Base-by-base conservation (phyloP, 2,329 filamentous ascomycete genomes). In the Cadophora luteo-olivacea region DNA sequence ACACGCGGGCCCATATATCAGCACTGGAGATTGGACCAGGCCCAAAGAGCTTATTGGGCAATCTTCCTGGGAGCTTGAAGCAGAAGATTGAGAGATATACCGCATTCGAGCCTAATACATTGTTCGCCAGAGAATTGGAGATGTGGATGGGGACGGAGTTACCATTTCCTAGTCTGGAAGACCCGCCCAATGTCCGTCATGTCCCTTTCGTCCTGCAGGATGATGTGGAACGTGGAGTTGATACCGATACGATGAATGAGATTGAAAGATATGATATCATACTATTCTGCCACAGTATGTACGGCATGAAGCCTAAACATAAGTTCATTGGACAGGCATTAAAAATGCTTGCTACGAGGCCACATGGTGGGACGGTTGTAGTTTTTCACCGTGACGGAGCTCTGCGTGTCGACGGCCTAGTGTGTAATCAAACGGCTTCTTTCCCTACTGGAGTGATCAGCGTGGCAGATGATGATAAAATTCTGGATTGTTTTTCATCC, bases 231-330 rank as follows among this genome's bases (percentile, higher is more conserved):
- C 70, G 55, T 49, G 70, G 62, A 67, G 73, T 65, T 25, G 69
- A 67, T 66, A 75, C 58, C 64, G 66, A 66, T 62, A 74, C 65
- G 12, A 72, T 51, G 38, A 70, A 76, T 65, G 38, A 61, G 0
- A 72, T 78, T 38, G 75, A 81, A 25, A 82, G 79, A 68, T 90
- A 83, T 72, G 83, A 90, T 70, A 14, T 89, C 51, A 75, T 90
- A 22, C 73, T 91, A 4, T 88, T 90, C 77, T 90, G 87, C 71
- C 87, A 90, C 75, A 89, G 88, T 78, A 84, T 90, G 83, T 89
- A 90, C 71, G 86, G 85, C 68, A 85, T 90, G 83, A 80, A 80
- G 0, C 80, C 81, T 2, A 85, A 86, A 71, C 72, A 70, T n/a
- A 74, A 16, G 1, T 82, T 81, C 68, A 82, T 90, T 69, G 75